A percentile compares a stretch with the other conserved stretches of the same genome.
Evolutionary conservation across 108 stramenopile species (phyloP).

Genomic region (Stephanodiscus minutulus): DNA sequence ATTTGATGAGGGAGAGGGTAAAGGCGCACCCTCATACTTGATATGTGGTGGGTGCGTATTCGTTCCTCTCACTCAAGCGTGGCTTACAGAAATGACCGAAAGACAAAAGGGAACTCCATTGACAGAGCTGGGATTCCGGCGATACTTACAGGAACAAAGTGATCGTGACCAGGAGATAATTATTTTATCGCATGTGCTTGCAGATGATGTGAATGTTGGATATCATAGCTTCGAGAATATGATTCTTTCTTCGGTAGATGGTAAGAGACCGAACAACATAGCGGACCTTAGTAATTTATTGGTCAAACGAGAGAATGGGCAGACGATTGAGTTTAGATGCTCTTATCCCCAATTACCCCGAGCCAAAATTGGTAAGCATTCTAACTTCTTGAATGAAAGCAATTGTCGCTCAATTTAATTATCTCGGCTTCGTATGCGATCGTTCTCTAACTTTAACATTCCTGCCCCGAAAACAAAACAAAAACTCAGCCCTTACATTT

Average conservation of each 20-base stretch:
- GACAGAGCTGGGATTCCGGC: conserved; percentile 11
- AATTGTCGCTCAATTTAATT: too few species aligned
- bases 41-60: conserved; percentile 36
- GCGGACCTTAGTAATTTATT: conserved; percentile 20
- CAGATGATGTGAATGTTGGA: conserved; percentile 38
- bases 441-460: too few species aligned
- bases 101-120: conserved; percentile 3
- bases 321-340: conserved; percentile 23
- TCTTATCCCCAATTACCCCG: conserved; percentile 10
- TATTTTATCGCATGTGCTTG: conserved; percentile 31
- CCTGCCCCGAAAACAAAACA: too few species aligned
- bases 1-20: conserved; percentile 16
- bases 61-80: conserved; percentile 26
- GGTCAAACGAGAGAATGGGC: conserved; percentile 11
- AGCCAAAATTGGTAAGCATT: conserved; percentile 24
- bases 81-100: conserved; percentile 17
- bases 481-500: conserved; percentile 14
- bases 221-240: conserved; percentile 24
- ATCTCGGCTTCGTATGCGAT: too few species aligned
- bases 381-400: conserved; percentile 1
- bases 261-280: conserved; percentile 23
- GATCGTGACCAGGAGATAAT: conserved; percentile 26
- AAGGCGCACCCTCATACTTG: conserved; percentile 29
- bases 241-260: conserved; percentile 33
- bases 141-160: conserved; percentile 26